These are phyloP conservation scores for Exophiala calicioides DNA, from an alignment of 2,329 filamentous ascomycete species.

Conservation along the genomic window DNA sequence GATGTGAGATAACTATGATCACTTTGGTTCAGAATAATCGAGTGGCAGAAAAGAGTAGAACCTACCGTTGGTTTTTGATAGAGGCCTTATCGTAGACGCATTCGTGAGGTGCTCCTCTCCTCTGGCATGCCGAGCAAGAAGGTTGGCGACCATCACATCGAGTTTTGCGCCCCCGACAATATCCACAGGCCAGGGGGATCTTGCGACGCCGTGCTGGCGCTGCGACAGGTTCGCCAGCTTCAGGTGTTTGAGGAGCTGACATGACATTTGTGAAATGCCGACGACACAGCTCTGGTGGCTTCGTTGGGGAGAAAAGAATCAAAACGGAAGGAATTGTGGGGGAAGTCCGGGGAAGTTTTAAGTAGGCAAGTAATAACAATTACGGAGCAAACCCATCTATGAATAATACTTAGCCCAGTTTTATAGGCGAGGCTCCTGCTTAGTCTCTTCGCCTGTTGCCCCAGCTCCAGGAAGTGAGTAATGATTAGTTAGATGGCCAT, in stretches of 20 bases:
- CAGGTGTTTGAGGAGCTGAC: background rate
- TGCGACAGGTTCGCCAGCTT: background rate
- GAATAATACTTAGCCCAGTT: no score
- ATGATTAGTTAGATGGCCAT: no score
- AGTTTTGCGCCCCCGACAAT: constrained; percentile 13
- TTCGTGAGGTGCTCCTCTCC: background rate
- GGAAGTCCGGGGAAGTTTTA: no score
- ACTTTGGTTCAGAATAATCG: background rate
- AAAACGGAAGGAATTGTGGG: no score
- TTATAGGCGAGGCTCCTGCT: no score
- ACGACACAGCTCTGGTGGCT: no score
- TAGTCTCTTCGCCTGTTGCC: no score
- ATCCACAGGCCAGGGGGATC: constrained; percentile 9
- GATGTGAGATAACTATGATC: background rate
- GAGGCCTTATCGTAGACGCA: constrained; percentile 7
- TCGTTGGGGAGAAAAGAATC: no score
- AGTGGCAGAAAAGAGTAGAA: background rate
- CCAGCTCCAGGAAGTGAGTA: no score
- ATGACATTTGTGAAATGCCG: no score
- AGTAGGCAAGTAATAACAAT: no score
- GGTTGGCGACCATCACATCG: constrained; percentile 14
- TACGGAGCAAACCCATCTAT: no score
- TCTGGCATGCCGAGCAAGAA: constrained; percentile 5
- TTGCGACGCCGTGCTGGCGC: background rate
- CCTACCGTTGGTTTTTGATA: background rate